A percentile compares a stretch with the other conserved stretches of the same genome.
Conservation (phyloP, 371 early-diverging fungal genomes). For the Mucor circinelloides region DNA sequence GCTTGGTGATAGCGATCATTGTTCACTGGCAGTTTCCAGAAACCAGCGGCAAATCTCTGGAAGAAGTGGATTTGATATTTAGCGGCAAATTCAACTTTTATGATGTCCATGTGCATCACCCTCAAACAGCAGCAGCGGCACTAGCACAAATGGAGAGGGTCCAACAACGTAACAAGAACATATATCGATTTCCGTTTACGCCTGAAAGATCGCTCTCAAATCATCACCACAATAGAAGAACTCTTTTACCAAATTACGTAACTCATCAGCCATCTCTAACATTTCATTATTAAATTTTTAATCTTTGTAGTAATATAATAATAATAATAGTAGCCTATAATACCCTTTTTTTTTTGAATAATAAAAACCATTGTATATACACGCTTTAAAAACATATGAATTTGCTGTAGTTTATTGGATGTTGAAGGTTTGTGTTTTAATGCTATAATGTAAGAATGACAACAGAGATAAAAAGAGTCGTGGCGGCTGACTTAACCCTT, state of each 20-base stretch:
- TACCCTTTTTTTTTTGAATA: not conserved
- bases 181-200: slow-evolving; percentile 30
- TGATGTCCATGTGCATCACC: slow-evolving; percentile 49
- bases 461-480: not conserved
- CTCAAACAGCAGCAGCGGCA: slow-evolving; percentile 53
- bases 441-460: not conserved
- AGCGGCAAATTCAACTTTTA: slow-evolving; percentile 44
- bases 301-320: not conserved
- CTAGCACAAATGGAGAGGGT: slow-evolving; percentile 38
- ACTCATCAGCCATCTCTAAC: not conserved
- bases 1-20: slow-evolving; percentile 56
- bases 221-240: slow-evolving; percentile 2
- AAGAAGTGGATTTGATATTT: slow-evolving; percentile 54
- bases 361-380: slow-evolving; percentile 1
- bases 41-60: slow-evolving; percentile 70
- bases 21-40: slow-evolving; percentile 81
- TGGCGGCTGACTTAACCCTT: too few relatives aligned
- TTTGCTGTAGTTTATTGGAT: not conserved
- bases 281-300: slow-evolving; percentile 1
- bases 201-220: slow-evolving; percentile 15
- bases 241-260: slow-evolving; percentile 16
- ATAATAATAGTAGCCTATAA: not conserved
- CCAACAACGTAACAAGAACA: slow-evolving; percentile 20
- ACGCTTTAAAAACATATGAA: not conserved
- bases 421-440: not conserved